These are phyloP conservation scores for Paraphoma sp. DNA, from an alignment of 2,329 filamentous ascomycete species.

Conservation along the genomic window DNA sequence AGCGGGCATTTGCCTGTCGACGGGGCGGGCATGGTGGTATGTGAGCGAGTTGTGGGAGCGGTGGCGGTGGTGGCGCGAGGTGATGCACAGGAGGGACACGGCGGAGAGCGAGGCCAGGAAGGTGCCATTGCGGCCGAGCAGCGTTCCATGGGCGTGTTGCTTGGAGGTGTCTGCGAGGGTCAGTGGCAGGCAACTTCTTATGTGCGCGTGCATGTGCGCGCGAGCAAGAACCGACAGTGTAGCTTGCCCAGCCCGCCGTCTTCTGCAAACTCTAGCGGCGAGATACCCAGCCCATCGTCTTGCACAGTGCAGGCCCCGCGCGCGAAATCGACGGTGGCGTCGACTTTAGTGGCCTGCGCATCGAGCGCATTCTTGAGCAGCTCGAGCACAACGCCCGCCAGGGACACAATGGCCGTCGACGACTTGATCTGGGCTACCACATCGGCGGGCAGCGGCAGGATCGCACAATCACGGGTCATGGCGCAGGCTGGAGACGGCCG, in stretches of 20 bases:
- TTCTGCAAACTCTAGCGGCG: constrained; percentile 72
- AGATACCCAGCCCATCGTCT: constrained; percentile 84
- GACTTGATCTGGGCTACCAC: constrained; percentile 83
- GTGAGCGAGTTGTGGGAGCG: constrained; percentile 69
- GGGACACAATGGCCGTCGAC: constrained; percentile 76
- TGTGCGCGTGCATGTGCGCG: no score
- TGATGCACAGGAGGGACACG: constrained; percentile 77
- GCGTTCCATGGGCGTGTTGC: constrained; percentile 49
- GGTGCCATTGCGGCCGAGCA: constrained; percentile 72
- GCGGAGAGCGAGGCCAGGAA: constrained; percentile 81
- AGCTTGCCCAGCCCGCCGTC: constrained; percentile 74
- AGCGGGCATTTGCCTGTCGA: constrained; percentile 70
- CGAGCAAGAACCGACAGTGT: constrained; percentile 62
- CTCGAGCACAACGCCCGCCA: constrained; percentile 74
- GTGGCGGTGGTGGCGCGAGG: constrained; percentile 70
- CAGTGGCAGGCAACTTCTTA: neutral
- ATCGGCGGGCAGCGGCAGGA: constrained; percentile 72
- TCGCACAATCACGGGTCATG: constrained; percentile 46
- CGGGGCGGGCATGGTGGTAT: constrained; percentile 71
- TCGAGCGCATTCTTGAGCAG: constrained; percentile 87
- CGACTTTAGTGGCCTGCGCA: constrained; percentile 72
- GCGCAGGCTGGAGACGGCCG: constrained; percentile 9
- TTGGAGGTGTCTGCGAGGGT: constrained; percentile 76
- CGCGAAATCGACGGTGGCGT: constrained; percentile 74
- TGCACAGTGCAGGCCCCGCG: constrained; percentile 81